These are phyloP conservation scores for Phytopythium helicoides DNA, from an alignment of 352 stramenopile species.

Conservation along the genomic window DNA sequence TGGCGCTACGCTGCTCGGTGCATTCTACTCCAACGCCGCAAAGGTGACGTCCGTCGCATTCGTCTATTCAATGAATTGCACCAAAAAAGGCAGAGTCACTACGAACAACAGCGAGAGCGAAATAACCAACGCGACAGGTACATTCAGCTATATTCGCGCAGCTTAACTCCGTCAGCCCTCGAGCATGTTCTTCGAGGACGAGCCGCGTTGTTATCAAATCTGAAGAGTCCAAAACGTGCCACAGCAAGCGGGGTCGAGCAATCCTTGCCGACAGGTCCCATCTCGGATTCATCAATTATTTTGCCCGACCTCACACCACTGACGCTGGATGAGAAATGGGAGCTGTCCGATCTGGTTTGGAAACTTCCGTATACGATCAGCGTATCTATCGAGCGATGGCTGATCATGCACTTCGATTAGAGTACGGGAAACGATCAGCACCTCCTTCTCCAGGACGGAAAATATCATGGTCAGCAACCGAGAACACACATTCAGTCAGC, in stretches of 20 bases:
- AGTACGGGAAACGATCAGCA: constrained; percentile 17
- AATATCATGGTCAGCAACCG: constrained; percentile 11
- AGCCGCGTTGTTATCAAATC: constrained; percentile 15
- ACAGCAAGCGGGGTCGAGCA: neutral
- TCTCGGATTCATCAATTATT: neutral
- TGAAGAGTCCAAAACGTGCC: constrained; percentile 2
- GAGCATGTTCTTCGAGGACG: constrained; percentile 41
- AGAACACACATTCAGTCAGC: neutral
- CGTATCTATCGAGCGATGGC: constrained; percentile 41
- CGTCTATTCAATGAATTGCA: neutral
- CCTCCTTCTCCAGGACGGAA: constrained; percentile 23
- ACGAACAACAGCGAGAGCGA: constrained; percentile 2
- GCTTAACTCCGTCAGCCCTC: constrained; percentile 35
- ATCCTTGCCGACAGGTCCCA: too few relatives aligned
- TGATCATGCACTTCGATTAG: constrained; percentile 33
- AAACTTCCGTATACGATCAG: constrained; percentile 47
- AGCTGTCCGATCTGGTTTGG: constrained; percentile 64
- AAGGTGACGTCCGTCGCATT: constrained; percentile 3
- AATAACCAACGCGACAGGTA: constrained; percentile 31
- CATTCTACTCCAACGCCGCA: constrained; percentile 20
- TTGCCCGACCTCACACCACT: constrained; percentile 32
- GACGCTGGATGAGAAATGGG: constrained; percentile 46
- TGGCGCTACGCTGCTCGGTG: constrained; percentile 64
- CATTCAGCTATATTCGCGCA: constrained; percentile 57
- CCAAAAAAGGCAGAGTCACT: constrained; percentile 4